These are phyloP conservation scores for Geotrichum australiense DNA, from an alignment of 1,139 yeast species.

Conservation along the genomic window DNA sequence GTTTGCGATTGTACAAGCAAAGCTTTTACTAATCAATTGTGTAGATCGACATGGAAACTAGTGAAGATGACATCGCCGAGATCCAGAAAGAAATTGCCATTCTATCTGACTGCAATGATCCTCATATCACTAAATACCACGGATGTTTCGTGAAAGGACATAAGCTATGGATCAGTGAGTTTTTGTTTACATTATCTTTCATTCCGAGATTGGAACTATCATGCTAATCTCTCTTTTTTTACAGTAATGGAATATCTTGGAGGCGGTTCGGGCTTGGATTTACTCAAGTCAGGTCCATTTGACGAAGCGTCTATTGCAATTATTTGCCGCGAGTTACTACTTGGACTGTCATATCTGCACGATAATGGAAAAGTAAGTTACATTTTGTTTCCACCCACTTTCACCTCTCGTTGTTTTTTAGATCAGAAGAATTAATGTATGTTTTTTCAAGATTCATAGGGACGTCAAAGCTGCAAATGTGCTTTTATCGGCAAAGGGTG, in stretches of 20 bases:
- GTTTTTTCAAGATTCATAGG: slow-evolving; percentile 51
- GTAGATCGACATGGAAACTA: slow-evolving; percentile 72
- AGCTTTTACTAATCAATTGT: background rate
- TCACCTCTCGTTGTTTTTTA: background rate
- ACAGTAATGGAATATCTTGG: slow-evolving; percentile 58
- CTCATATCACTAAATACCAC: slow-evolving; percentile 64
- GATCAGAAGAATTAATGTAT: too few species aligned
- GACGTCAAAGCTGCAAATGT: slow-evolving; percentile 86
- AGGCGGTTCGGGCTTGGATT: slow-evolving; percentile 76
- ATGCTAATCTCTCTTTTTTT: background rate
- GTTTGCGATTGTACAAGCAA: background rate
- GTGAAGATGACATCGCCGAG: slow-evolving; percentile 69
- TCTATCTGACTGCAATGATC: slow-evolving; percentile 62
- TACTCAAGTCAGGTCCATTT: slow-evolving; percentile 50
- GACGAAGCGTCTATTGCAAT: slow-evolving; percentile 50
- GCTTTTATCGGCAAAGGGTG: slow-evolving; percentile 55
- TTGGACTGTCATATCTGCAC: slow-evolving; percentile 70
- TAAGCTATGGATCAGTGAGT: slow-evolving; percentile 70
- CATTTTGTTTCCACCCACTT: background rate
- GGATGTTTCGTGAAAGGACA: slow-evolving; percentile 78
- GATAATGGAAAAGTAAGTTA: slow-evolving; percentile 49
- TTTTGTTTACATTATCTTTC: background rate
- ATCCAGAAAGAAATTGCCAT: slow-evolving; percentile 75
- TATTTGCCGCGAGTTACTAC: slow-evolving; percentile 51
- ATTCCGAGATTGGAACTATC: background rate